These are phyloP conservation scores for Trichocladium uniseriatum DNA, from an alignment of 495 filamentous ascomycete genomes.

Conservation along the genomic window DNA sequence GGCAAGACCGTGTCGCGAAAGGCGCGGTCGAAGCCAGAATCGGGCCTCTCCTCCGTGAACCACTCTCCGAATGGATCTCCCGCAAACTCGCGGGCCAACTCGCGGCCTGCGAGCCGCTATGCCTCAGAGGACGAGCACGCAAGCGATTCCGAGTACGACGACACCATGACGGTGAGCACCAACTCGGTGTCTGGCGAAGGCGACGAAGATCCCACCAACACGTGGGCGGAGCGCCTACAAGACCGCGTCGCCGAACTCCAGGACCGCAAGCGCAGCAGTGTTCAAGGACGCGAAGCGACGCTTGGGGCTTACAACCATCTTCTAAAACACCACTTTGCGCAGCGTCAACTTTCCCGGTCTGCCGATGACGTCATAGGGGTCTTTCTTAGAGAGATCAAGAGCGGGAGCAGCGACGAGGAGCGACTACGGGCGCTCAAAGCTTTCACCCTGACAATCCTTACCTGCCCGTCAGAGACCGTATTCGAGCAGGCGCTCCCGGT, in stretches of 20 bases:
- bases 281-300: slow-evolving; percentile 67
- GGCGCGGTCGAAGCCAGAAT: slow-evolving; percentile 63
- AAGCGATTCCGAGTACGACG: slow-evolving; percentile 36
- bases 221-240: slow-evolving; percentile 58
- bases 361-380: slow-evolving; percentile 59
- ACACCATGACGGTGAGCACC: slow-evolving; percentile 30
- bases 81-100: slow-evolving; percentile 27
- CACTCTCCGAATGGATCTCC: slow-evolving; percentile 27
- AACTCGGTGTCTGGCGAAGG: slow-evolving; percentile 29
- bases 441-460: slow-evolving; percentile 66
- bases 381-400: slow-evolving; percentile 63
- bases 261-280: slow-evolving; percentile 72
- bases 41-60: slow-evolving; percentile 46
- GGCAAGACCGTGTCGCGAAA: slow-evolving; percentile 91
- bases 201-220: slow-evolving; percentile 41
- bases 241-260: slow-evolving; percentile 72
- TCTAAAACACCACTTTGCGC: slow-evolving; percentile 62
- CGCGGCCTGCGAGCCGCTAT: slow-evolving; percentile 53
- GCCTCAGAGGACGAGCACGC: slow-evolving; percentile 75
- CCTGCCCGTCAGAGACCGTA: slow-evolving; percentile 57
- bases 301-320: slow-evolving; percentile 61
- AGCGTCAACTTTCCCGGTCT: slow-evolving; percentile 53
- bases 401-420: slow-evolving; percentile 64
- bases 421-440: slow-evolving; percentile 62
- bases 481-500: slow-evolving; percentile 54